These are phyloP conservation scores for Lavandula angustifolia DNA, from an alignment of 257 asterid species.

Conservation along the genomic window DNA sequence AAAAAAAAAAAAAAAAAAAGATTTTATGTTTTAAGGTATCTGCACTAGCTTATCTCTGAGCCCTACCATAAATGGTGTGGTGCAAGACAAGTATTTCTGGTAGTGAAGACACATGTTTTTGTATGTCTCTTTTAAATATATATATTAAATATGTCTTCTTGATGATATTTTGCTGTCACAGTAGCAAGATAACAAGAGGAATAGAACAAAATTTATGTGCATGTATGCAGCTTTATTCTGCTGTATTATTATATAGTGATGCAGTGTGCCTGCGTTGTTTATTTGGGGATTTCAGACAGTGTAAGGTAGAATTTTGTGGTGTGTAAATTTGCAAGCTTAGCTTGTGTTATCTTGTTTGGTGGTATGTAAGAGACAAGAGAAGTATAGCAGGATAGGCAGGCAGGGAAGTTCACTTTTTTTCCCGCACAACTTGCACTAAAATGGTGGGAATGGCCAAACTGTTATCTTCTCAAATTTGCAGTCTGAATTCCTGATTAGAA, in stretches of 20 bases:
- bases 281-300: not conserved
- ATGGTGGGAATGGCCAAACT: not conserved
- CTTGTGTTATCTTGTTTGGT: conserved; percentile 21
- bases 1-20: not conserved
- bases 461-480: not conserved
- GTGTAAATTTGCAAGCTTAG: not conserved
- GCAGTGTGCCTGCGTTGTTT: conserved; percentile 34
- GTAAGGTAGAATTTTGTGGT: conserved; percentile 29
- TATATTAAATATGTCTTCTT: not conserved
- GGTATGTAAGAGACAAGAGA: conserved; percentile 22
- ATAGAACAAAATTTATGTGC: conserved; percentile 30
- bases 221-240: conserved; percentile 41
- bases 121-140: conserved; percentile 14
- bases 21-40: conserved; percentile 8
- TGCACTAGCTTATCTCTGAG: conserved; percentile 28
- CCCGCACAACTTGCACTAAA: conserved; percentile 31
- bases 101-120: conserved; percentile 39
- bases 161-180: conserved; percentile 22
- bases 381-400: conserved; percentile 17
- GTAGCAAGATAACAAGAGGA: conserved; percentile 38
- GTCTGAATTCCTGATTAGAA: not conserved
- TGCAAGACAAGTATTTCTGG: conserved; percentile 34
- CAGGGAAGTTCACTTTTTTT: conserved; percentile 7
- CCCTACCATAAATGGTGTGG: conserved; percentile 37
- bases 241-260: conserved; percentile 22